These are phyloP conservation scores for Adiantum capillusveneris DNA, from an alignment of 75 land plant genomes.

Conservation along the genomic window DNA sequence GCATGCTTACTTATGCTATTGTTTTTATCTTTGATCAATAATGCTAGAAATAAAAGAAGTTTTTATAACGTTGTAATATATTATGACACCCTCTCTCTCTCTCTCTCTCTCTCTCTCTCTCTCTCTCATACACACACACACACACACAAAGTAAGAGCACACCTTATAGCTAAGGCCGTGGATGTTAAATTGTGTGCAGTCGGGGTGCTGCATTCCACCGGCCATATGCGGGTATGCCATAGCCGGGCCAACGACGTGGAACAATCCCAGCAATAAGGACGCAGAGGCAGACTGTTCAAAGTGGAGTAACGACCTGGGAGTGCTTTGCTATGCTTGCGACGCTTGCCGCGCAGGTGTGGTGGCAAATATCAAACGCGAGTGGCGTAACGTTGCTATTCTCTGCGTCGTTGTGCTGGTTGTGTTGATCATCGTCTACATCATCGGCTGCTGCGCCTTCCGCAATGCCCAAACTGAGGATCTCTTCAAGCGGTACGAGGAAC, in stretches of 20 bases:
- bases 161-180: too few relatives aligned
- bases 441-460: constrained; percentile 78
- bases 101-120: too few relatives aligned
- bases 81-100: too few relatives aligned
- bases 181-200: constrained; percentile 39
- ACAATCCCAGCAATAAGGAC: constrained; percentile 35
- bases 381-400: constrained; percentile 60
- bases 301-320: constrained; percentile 35
- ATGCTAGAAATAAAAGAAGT: too few relatives aligned
- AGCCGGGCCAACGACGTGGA: constrained; percentile 68
- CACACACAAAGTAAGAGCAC: too few relatives aligned
- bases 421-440: constrained; percentile 54
- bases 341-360: constrained; percentile 70
- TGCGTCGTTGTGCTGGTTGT: constrained; percentile 47
- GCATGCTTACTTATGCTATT: too few relatives aligned
- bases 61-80: too few relatives aligned
- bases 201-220: constrained; percentile 95
- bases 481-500: background rate
- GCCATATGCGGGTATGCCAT: constrained; percentile 51
- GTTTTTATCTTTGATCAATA: too few relatives aligned
- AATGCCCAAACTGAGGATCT: constrained; percentile 18
- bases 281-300: constrained; percentile 42
- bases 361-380: constrained; percentile 47
- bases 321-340: constrained; percentile 49
- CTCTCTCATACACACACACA: too few relatives aligned